A percentile compares a stretch with the other conserved stretches of the same genome.
Conservation (phyloP, 148 eudicot genomes). For the Dianthus caryophyllus region DNA sequence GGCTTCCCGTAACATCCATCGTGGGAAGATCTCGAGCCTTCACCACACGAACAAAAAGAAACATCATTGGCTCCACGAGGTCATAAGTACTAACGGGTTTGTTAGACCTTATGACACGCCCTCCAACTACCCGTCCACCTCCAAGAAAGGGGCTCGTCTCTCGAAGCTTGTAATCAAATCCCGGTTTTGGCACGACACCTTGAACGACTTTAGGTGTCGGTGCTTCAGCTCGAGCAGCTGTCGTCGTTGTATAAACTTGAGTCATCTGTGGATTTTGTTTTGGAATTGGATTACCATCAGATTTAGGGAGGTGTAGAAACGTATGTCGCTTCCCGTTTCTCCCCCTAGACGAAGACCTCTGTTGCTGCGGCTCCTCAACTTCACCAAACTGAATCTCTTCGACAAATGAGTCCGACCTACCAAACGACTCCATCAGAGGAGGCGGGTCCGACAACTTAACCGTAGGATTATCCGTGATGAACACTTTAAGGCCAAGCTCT, state of each 20-base stretch:
- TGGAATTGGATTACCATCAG: constrained; percentile 17
- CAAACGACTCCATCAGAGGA: constrained; percentile 37
- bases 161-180: constrained; percentile 51
- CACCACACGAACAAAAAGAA: constrained; percentile 78
- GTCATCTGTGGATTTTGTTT: constrained; percentile 18
- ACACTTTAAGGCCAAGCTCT: constrained; percentile 80
- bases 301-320: constrained; percentile 32
- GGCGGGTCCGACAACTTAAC: constrained; percentile 38
- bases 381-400: constrained; percentile 17
- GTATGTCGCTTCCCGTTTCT: constrained; percentile 35
- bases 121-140: constrained; percentile 70
- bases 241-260: constrained; percentile 13
- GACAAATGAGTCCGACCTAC: constrained; percentile 22
- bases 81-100: constrained; percentile 59
- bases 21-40: constrained; percentile 71
- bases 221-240: constrained; percentile 29
- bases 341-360: constrained; percentile 22
- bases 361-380: constrained; percentile 20
- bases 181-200: constrained; percentile 33
- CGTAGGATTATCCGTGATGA: constrained; percentile 49
- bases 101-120: constrained; percentile 48
- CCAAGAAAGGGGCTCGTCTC: constrained; percentile 86
- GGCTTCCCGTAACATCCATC: constrained; percentile 71
- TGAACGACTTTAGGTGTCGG: constrained; percentile 34
- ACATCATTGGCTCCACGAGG: constrained; percentile 77